Evolutionary conservation across 257 asterid genomes (phyloP).

Genomic region (Euphrasia confusa): DNA sequence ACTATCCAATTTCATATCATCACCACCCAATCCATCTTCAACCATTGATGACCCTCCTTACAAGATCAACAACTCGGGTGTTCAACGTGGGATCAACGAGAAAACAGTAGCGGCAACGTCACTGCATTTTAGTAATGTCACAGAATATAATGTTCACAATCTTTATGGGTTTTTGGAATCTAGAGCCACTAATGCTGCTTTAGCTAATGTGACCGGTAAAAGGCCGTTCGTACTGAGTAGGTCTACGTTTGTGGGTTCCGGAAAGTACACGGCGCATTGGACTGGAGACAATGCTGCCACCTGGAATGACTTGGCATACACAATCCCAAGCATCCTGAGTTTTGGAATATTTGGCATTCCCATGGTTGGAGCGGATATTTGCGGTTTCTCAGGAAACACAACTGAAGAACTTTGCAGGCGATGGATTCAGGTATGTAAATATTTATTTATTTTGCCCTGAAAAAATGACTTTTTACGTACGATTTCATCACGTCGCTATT

Average conservation of each 20-base stretch:
- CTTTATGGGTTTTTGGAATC: slow-evolving; percentile 77
- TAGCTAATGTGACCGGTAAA: slow-evolving; percentile 44
- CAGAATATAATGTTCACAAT: slow-evolving; percentile 75
- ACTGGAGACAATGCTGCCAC: slow-evolving; percentile 91
- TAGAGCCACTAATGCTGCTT: slow-evolving; percentile 59
- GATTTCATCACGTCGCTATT: not conserved
- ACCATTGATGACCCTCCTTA: slow-evolving; percentile 73
- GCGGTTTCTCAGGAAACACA: slow-evolving; percentile 64
- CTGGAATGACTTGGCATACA: slow-evolving; percentile 76
- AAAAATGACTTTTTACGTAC: not conserved
- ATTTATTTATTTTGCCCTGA: not conserved
- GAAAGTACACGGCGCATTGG: slow-evolving; percentile 91
- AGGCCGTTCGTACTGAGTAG: slow-evolving; percentile 85
- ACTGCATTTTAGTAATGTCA: slow-evolving; percentile 49
- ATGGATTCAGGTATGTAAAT: slow-evolving; percentile 64
- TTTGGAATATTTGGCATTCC: slow-evolving; percentile 87
- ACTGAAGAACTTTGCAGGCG: slow-evolving; percentile 90
- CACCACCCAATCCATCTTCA: slow-evolving; percentile 54
- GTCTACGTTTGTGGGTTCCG: slow-evolving; percentile 87
- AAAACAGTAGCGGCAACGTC: slow-evolving; percentile 67
- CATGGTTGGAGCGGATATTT: slow-evolving; percentile 96
- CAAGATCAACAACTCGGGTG: slow-evolving; percentile 65
- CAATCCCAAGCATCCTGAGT: slow-evolving; percentile 63
- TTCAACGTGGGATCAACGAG: slow-evolving; percentile 35
- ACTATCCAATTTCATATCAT: slow-evolving; percentile 64